These are phyloP conservation scores for Suaeda aralocaspica DNA, from an alignment of 148 eudicot genomes.

Conservation along the genomic window DNA sequence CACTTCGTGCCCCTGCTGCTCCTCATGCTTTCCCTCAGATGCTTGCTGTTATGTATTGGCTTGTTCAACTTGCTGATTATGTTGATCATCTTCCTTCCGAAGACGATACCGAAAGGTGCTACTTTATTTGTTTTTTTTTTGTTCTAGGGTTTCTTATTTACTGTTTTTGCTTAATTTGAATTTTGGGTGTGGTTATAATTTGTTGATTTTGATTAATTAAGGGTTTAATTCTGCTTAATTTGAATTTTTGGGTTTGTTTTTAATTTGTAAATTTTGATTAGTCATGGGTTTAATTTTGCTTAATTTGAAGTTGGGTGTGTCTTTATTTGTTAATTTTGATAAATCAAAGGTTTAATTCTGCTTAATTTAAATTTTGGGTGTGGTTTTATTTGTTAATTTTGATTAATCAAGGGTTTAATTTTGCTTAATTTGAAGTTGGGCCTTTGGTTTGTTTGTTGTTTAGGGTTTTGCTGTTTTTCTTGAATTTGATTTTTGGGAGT, in stretches of 20 bases:
- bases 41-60: slow-evolving; percentile 70
- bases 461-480: no score
- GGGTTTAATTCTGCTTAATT: no score
- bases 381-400: no score
- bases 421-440: no score
- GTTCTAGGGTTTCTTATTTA: background rate
- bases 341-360: no score
- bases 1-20: slow-evolving; percentile 71
- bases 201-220: background rate
- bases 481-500: no score
- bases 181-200: background rate
- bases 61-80: slow-evolving; percentile 58
- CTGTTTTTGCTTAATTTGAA: background rate
- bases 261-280: no score
- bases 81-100: slow-evolving; percentile 34
- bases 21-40: slow-evolving; percentile 74
- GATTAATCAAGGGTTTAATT: background rate
- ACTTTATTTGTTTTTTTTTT: background rate
- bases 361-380: background rate
- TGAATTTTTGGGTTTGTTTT: no score
- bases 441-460: no score
- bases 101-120: slow-evolving; percentile 19
- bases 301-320: no score
- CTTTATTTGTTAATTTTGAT: no score
- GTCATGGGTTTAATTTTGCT: no score